Percentiles rank a stretch among this genome's conserved stretches.
These are phyloP conservation scores for Collybiopsis confluens DNA, from an alignment of 768 basidiomycete species.

Conservation along the genomic window DNA sequence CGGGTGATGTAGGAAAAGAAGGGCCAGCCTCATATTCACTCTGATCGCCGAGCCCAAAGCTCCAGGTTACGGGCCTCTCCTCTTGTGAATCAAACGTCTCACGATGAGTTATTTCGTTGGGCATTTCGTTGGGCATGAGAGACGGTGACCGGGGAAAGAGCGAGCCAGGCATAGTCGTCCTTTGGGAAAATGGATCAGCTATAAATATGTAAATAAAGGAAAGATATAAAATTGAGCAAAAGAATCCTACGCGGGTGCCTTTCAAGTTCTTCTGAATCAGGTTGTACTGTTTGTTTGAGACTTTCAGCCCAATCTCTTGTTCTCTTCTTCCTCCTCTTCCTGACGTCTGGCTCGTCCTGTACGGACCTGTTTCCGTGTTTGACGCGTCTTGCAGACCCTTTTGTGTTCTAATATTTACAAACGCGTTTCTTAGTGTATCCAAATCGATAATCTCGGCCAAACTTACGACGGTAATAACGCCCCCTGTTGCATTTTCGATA, in stretches of 20 bases:
- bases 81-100: constrained; percentile 3
- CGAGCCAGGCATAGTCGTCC: constrained; percentile 69
- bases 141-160: constrained; percentile 73
- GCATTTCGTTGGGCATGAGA: constrained; percentile 39
- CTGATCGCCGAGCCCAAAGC: neutral
- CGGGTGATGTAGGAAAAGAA: constrained; percentile 20
- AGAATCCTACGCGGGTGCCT: neutral
- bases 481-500: constrained; percentile 60
- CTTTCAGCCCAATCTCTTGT: constrained; percentile 2
- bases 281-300: neutral
- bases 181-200: constrained; percentile 21
- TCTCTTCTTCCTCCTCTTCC: constrained; percentile 10
- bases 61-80: constrained; percentile 38
- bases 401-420: constrained; percentile 4
- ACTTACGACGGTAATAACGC: constrained; percentile 19
- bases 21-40: constrained; percentile 14
- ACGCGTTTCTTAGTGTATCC: constrained; percentile 5
- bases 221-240: neutral
- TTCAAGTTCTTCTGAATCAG: neutral
- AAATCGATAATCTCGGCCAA: neutral
- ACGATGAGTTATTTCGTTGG: neutral
- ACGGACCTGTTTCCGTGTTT: neutral
- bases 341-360: constrained; percentile 1
- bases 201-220: neutral
- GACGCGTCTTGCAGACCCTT: constrained; percentile 14